Evolutionary conservation across 139 green algal species (phyloP), one percentile per base, ranked within the genome.

Genomic region (Picochlorum sp.): DNA sequence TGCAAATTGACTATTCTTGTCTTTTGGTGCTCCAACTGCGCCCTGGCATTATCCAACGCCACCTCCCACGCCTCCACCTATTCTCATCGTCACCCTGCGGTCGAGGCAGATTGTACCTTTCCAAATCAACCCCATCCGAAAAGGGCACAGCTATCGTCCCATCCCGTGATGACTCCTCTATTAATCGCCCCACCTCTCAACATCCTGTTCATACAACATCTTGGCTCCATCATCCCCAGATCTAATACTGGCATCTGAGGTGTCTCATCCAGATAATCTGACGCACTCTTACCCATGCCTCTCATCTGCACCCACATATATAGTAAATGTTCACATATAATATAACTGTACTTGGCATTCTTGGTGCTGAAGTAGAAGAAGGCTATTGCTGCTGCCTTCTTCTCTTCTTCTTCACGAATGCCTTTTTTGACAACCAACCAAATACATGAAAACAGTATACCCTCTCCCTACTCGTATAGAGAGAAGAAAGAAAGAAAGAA

Each of bases 21-120:
- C 49, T 75, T 69, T 74, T 94, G 86, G 64, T 94, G 86, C 66
- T 92, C 85, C 61, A 92, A 69, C 80, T 94, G 86, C 57, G 60
- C 68, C 59, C 83, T 60, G 4, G 83, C 83, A 67, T 94, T 94
- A 62, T 91, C 79, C 54, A 86, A 45, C 1, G 85, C 75, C 2
- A 51, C 49, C 5, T 47, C 47, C 86, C 86, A 94, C 6, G 85
- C 73, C 11, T 30, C 50, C 1, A 72, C 24, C 91, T 80, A 56
- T 80, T 75, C 5, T 52, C 18, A 52, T 52, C 47, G 6, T 52
- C 4, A 52, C 18, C 47, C 16, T 20, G 16, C 10, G 86, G 83
- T 23, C 78, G 74, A 20, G 85, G 70, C 13, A 92, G 76, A 49
- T 67, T 59, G 67, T 87, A 94, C 3, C 86, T 70, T 1, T 63